Evolutionary conservation across 2,329 filamentous ascomycete genomes (phyloP), one percentile per base, ranked within the genome.

Genomic region (Celoporthe dispersa): DNA sequence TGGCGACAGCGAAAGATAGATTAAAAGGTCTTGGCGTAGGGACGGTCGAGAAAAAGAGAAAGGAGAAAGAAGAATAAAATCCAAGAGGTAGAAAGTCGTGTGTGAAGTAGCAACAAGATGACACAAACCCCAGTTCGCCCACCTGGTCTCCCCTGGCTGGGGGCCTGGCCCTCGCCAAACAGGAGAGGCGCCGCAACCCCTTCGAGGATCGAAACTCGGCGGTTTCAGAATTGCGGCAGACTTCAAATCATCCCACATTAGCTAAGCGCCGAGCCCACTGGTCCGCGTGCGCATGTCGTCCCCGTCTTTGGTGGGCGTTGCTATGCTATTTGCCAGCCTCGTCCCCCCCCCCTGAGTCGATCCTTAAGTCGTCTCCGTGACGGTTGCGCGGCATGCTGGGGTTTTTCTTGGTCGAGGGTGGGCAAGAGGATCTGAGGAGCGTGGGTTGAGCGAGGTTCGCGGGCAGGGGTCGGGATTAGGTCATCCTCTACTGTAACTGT

Each of bases 171-270:
- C 60, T 44, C 60, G 35, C 60, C 35, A 66, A 68, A 61, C 66
- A 70, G 66, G 64, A 68, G 60, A 41, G 66, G 64, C 63, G 61
- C 68, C 64, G 66, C 33, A 60, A 19, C 53, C 65, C 51, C 44
- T 60, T 63, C 39, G 65, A 66, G 66, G 60, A 72, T 70, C 70
- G 68, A 77, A 79, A 77, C 77, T 75, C 67, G 70, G 72, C 74
- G 65, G 84, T 85, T 86, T 86, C 84, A 85, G 79, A 76, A 69
- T 73, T 85, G 84, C 77, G 75, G 74, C 81, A 83, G 79, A 81
- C 75, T 80, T 80, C 76, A 78, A 77, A 76, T 76, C 77, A 78
- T 78, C 74, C 64, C 55, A 62, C 53, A 16, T 75, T 74, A 74
- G 66, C 61, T 75, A 76, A 77, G 75, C 73, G 68, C 70, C 71